Base-by-base conservation (phyloP, 768 basidiomycete genomes). In the Xerocomus potaroensis region DNA sequence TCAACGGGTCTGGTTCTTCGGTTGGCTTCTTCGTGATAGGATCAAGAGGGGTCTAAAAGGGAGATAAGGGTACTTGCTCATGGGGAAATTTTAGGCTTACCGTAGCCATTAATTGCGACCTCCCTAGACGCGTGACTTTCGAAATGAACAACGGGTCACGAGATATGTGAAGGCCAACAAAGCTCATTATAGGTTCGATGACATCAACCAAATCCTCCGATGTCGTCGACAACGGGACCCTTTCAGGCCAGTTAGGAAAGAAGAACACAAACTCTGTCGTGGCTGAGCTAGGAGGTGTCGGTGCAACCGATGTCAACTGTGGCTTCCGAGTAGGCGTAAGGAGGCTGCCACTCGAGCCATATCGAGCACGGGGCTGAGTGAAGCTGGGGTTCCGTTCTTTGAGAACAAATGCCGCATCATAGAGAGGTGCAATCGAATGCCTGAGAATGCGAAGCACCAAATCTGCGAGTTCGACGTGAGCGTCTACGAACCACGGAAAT, bases 191-290 rank as follows among this genome's bases (percentile, higher is more conserved):
- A 14, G 91, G 87, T 51, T 91, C 83, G 22, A 91, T 75, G 35
- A 92, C 79, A 56, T 81, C 76, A 47, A 79, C 70, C 29, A 96
- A 63, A 57, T 95, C 92, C 34, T 84, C 83, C 41, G 81, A 61
- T 0, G 72, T 71, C 7, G 71, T 67, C 60, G 85, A 85, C 24
- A 81, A 55, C 5, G 88, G 89, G 24, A 94, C 70, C 40, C 76
- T 74, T 36, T 84, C 78, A 12, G 69, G 64, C 93, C 93, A 97
- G 46, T 82, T 74, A 11, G 91, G 87, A 64, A 84, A 95, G 75
- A 96, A 97, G 73, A 90, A 96, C 5, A 90, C 78, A 57, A 91
- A 95, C 41, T 85, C 81, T n/a, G 75, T 76, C 3, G 72, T 75
- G 44, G 71, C 77, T 18, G 91, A 93, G 55, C 80, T 77, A 0